phyloP scores from a whole-genome alignment of 73 alveolate species.

The Uronychia binucleata region DNA sequence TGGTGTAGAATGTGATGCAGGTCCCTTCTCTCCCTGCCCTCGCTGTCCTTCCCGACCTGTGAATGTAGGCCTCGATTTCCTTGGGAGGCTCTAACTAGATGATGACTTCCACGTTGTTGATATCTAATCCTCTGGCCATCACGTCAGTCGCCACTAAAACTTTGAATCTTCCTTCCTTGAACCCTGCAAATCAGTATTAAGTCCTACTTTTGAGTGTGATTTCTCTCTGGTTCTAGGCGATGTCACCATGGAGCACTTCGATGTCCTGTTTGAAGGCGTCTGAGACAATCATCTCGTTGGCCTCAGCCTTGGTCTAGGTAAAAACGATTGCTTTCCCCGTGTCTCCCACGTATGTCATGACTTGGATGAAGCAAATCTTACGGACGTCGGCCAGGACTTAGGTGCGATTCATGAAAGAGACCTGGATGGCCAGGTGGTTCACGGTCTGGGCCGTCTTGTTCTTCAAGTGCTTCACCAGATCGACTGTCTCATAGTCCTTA shows the following conservation, averaged over 20 bases:
- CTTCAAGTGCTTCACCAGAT: constrained; percentile 85
- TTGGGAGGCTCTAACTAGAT: constrained; percentile 88
- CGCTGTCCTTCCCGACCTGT: constrained; percentile 95
- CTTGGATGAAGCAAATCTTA: neutral
- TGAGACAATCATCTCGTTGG: constrained; percentile 56
- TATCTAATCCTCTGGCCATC: constrained; percentile 94
- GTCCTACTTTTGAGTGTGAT: constrained; percentile 60
- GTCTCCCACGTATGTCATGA: constrained; percentile 80
- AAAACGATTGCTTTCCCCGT: constrained; percentile 76
- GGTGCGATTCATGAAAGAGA: constrained; percentile 70
- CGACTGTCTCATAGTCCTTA: constrained; percentile 71
- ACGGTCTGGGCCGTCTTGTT: constrained; percentile 92
- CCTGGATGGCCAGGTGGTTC: constrained; percentile 81
- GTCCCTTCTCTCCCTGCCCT: constrained; percentile 86
- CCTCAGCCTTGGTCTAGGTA: constrained; percentile 75
- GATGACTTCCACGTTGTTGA: constrained; percentile 80
- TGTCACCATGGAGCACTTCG: constrained; percentile 86
- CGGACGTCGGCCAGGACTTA: constrained; percentile 73
- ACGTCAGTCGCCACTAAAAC: constrained; percentile 94
- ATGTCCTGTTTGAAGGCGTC: constrained; percentile 50
- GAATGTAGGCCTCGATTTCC: constrained; percentile 87
- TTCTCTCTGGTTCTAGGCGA: constrained; percentile 70
- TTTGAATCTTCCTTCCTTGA: constrained; percentile 81
- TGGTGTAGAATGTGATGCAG: constrained; percentile 77
- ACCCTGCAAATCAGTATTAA: constrained; percentile 13